These are phyloP conservation scores for Geotrichum klebahnii DNA, from an alignment of 1,139 yeast genomes.

Conservation along the genomic window DNA sequence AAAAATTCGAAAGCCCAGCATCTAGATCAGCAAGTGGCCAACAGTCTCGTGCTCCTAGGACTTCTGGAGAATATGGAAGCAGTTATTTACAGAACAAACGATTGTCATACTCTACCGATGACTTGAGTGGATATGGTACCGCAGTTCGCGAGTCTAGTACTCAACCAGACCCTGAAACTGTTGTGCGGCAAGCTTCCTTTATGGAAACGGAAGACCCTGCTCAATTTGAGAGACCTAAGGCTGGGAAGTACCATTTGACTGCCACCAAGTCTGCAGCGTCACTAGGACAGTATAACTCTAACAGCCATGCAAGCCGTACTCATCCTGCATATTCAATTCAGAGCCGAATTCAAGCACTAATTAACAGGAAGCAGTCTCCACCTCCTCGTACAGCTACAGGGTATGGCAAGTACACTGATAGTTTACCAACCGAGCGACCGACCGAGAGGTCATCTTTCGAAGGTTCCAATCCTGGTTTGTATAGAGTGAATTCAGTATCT, in stretches of 20 bases:
- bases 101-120: slow-evolving; percentile 27
- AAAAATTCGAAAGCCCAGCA: slow-evolving; percentile 26
- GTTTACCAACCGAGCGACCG: background rate
- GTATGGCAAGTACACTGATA: slow-evolving; percentile 67
- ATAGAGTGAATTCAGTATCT: background rate
- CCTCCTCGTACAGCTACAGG: slow-evolving; percentile 63
- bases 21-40: slow-evolving; percentile 14
- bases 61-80: slow-evolving; percentile 1
- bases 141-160: slow-evolving; percentile 19
- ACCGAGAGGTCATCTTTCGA: background rate
- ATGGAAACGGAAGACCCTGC: slow-evolving; percentile 19
- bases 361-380: slow-evolving; percentile 45
- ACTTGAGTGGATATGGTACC: slow-evolving; percentile 23
- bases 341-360: slow-evolving; percentile 59
- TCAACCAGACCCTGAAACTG: slow-evolving; percentile 17
- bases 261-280: slow-evolving; percentile 25
- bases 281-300: slow-evolving; percentile 8
- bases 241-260: slow-evolving; percentile 23
- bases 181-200: slow-evolving; percentile 19
- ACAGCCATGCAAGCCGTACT: slow-evolving; percentile 14
- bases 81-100: slow-evolving; percentile 17
- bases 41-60: background rate
- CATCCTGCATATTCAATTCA: slow-evolving; percentile 43
- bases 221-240: slow-evolving; percentile 17
- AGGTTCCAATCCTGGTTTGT: background rate